A percentile compares a stretch with the other conserved stretches of the same genome.
These are phyloP conservation scores for Talaromyces proteolyticus DNA, from an alignment of 495 filamentous ascomycete species.

Conservation along the genomic window DNA sequence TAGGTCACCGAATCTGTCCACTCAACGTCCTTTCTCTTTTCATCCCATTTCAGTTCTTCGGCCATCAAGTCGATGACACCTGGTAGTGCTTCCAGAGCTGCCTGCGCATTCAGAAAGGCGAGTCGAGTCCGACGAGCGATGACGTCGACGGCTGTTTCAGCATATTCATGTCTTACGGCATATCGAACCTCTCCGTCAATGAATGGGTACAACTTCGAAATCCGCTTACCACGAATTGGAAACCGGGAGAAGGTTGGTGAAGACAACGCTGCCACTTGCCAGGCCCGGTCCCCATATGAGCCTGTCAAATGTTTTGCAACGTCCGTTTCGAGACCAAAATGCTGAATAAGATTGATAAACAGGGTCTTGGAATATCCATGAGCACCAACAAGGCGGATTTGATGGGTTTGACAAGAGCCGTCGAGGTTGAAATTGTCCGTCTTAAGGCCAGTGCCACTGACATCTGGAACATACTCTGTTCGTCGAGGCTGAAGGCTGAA, in stretches of 20 bases:
- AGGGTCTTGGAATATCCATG: slow-evolving; percentile 93
- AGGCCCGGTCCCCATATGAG: slow-evolving; percentile 92
- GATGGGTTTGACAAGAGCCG: slow-evolving; percentile 86
- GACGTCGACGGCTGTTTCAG: slow-evolving; percentile 89
- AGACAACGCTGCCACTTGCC: slow-evolving; percentile 86
- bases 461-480: slow-evolving; percentile 55
- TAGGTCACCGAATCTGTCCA: slow-evolving; percentile 79
- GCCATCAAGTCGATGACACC: slow-evolving; percentile 89
- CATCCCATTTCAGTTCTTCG: slow-evolving; percentile 80
- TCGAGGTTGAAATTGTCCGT: slow-evolving; percentile 73
- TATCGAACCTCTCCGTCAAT: slow-evolving; percentile 96
- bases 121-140: slow-evolving; percentile 81
- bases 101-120: slow-evolving; percentile 93
- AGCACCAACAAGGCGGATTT: slow-evolving; percentile 83
- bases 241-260: slow-evolving; percentile 77
- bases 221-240: slow-evolving; percentile 79
- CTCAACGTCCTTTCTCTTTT: slow-evolving; percentile 67
- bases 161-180: slow-evolving; percentile 85
- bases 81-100: slow-evolving; percentile 86
- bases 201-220: slow-evolving; percentile 83
- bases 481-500: slow-evolving; percentile 67
- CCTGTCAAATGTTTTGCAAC: slow-evolving; percentile 86
- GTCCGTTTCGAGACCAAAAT: slow-evolving; percentile 92
- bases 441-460: slow-evolving; percentile 66
- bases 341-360: slow-evolving; percentile 97